Percentiles rank a stretch among this genome's conserved stretches.
Conservation (phyloP, 2,329 filamentous ascomycete species). For the Colletotrichum coccodes region DNA sequence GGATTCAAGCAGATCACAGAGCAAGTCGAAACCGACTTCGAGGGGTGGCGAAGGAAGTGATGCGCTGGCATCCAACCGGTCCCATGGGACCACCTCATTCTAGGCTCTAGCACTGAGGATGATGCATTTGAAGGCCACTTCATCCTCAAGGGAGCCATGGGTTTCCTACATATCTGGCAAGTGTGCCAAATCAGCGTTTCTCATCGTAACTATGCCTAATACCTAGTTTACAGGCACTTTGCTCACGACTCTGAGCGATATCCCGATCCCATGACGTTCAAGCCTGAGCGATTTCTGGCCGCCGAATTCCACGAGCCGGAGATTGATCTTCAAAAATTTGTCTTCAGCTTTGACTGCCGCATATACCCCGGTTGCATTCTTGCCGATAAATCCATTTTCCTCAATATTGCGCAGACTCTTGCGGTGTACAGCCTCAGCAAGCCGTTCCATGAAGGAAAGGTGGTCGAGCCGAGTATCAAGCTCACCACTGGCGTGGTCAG, state of each 20-base stretch:
- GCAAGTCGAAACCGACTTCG: slow-evolving; percentile 52
- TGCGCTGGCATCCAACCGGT: slow-evolving; percentile 65
- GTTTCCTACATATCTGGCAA: slow-evolving; percentile 39
- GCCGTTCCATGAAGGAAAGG: slow-evolving; percentile 44
- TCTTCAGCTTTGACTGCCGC: slow-evolving; percentile 36
- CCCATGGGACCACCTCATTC: slow-evolving; percentile 53
- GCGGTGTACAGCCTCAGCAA: slow-evolving; percentile 56
- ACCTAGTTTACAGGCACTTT: slow-evolving; percentile 8
- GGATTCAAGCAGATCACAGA: slow-evolving; percentile 28
- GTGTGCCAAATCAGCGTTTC: slow-evolving; percentile 36
- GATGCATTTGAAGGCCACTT: slow-evolving; percentile 27
- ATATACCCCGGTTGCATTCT: slow-evolving; percentile 36
- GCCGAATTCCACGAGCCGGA: slow-evolving; percentile 20
- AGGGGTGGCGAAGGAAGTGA: slow-evolving; percentile 64
- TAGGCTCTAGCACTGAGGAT: slow-evolving; percentile 47
- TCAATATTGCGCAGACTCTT: slow-evolving; percentile 52
- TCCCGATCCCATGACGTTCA: slow-evolving; percentile 47
- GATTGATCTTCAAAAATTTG: slow-evolving; percentile 29
- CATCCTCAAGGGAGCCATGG: slow-evolving; percentile 27
- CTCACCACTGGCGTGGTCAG: slow-evolving; percentile 22
- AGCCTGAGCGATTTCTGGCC: slow-evolving; percentile 46
- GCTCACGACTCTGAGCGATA: slow-evolving; percentile 76
- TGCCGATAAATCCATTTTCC: slow-evolving; percentile 33
- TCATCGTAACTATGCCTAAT: not conserved
- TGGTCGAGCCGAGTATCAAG: slow-evolving; percentile 39